Conservation (phyloP, 208 protist genomes). For the Trypanosoma platydactyli region DNA sequence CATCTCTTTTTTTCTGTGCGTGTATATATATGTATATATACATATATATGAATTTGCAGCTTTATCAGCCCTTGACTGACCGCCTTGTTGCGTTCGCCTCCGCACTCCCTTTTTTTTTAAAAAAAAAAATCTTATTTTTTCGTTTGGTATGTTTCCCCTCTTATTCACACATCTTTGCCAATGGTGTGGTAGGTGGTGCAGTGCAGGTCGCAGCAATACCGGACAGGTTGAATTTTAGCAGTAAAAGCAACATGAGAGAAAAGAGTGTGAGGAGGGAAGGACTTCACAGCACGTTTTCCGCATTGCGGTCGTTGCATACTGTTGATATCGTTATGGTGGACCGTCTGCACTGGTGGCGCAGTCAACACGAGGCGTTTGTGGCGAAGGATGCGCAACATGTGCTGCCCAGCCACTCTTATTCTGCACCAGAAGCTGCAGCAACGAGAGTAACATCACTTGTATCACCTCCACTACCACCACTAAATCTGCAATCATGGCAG, state of each 20-base stretch:
- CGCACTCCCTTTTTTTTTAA: too few species aligned
- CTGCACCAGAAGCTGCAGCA: not conserved
- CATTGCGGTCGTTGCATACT: not conserved
- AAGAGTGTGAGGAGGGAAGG: not conserved
- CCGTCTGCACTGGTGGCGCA: constrained; percentile 74
- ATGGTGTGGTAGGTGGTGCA: not conserved
- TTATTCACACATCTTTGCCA: too few species aligned
- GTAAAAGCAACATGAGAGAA: constrained; percentile 11
- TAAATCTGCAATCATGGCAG: not conserved
- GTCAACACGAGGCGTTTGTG: constrained; percentile 25
- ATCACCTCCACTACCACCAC: not conserved
- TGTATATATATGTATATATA: too few species aligned
- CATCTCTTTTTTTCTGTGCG: too few species aligned
- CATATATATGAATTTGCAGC: too few species aligned
- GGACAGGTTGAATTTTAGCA: not conserved
- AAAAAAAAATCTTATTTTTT: too few species aligned
- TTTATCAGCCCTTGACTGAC: too few species aligned
- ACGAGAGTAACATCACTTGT: not conserved
- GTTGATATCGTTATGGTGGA: constrained; percentile 44
- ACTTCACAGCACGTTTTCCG: constrained; percentile 5
- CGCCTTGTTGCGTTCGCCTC: too few species aligned
- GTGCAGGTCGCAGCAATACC: not conserved
- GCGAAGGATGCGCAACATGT: not conserved
- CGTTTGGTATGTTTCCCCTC: too few species aligned
- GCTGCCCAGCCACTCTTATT: not conserved